Conservation (phyloP, 768 basidiomycete species). For the Mycena albidolilacea region DNA sequence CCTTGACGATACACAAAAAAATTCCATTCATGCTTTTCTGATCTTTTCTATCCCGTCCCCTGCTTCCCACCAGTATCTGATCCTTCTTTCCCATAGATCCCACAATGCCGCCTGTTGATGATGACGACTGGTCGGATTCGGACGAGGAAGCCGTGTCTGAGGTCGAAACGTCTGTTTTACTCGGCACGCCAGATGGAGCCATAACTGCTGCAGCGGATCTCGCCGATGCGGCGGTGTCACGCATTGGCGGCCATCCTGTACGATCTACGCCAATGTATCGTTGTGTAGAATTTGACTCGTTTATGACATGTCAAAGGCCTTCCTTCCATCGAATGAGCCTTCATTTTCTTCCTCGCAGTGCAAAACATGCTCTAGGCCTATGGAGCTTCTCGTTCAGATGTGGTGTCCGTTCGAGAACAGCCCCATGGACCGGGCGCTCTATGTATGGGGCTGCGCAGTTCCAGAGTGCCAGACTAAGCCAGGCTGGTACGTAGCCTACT, state of each 20-base stretch:
- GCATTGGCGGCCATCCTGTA: slow-evolving; percentile 93
- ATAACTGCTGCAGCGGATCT: slow-evolving; percentile 72
- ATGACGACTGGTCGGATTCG: slow-evolving; percentile 87
- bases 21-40: slow-evolving; percentile 89
- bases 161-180: slow-evolving; percentile 79
- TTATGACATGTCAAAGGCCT: slow-evolving; percentile 74
- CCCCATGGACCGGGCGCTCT: slow-evolving; percentile 87
- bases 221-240: slow-evolving; percentile 86
- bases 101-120: slow-evolving; percentile 58
- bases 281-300: slow-evolving; percentile 59
- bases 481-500: slow-evolving; percentile 74
- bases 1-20: slow-evolving; percentile 74
- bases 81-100: slow-evolving; percentile 31
- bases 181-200: slow-evolving; percentile 86
- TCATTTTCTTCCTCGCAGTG: slow-evolving; percentile 76
- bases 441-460: slow-evolving; percentile 87
- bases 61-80: slow-evolving; percentile 42
- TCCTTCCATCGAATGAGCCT: slow-evolving; percentile 77
- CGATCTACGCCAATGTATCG: slow-evolving; percentile 70
- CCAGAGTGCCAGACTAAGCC: slow-evolving; percentile 79
- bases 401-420: slow-evolving; percentile 94
- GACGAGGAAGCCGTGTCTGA: slow-evolving; percentile 73
- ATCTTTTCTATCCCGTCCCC: slow-evolving; percentile 51
- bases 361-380: slow-evolving; percentile 77
- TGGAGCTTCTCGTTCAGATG: slow-evolving; percentile 89